Evolutionary conservation across 306 rosid genomes (phyloP).

Genomic region (Cicer cuneatum): DNA sequence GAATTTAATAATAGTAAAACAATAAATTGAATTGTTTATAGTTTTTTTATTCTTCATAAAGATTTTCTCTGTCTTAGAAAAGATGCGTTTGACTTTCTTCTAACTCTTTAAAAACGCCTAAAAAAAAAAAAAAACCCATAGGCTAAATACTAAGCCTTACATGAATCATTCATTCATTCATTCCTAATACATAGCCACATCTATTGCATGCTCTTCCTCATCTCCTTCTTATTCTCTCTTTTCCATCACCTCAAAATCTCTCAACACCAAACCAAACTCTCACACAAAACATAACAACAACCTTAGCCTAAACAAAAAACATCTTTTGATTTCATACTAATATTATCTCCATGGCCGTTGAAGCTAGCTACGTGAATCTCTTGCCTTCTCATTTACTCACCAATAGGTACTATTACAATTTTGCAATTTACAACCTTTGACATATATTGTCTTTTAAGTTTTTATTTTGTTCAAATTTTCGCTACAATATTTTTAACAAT

Average conservation of each 20-base stretch:
- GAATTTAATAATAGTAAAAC: not conserved
- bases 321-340: not conserved
- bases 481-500: not conserved
- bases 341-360: slow-evolving; percentile 70
- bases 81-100: slow-evolving; percentile 65
- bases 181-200: slow-evolving; percentile 46
- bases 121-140: slow-evolving; percentile 29
- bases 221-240: slow-evolving; percentile 39
- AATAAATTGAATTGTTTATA: not conserved
- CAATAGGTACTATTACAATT: slow-evolving; percentile 45
- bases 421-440: not conserved
- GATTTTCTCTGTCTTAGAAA: slow-evolving; percentile 45
- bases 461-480: not conserved
- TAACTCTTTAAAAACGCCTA: slow-evolving; percentile 36
- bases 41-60: not conserved
- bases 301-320: not conserved
- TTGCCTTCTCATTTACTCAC: slow-evolving; percentile 65
- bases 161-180: slow-evolving; percentile 43
- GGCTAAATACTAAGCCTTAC: slow-evolving; percentile 45
- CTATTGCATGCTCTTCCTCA: slow-evolving; percentile 63
- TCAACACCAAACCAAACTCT: slow-evolving; percentile 4
- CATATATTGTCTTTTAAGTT: not conserved
- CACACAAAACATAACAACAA: not conserved
- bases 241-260: not conserved
- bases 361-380: slow-evolving; percentile 65